These are phyloP conservation scores for Chlamydomonas eustigma DNA, from an alignment of 139 green algal species.

Conservation along the genomic window DNA sequence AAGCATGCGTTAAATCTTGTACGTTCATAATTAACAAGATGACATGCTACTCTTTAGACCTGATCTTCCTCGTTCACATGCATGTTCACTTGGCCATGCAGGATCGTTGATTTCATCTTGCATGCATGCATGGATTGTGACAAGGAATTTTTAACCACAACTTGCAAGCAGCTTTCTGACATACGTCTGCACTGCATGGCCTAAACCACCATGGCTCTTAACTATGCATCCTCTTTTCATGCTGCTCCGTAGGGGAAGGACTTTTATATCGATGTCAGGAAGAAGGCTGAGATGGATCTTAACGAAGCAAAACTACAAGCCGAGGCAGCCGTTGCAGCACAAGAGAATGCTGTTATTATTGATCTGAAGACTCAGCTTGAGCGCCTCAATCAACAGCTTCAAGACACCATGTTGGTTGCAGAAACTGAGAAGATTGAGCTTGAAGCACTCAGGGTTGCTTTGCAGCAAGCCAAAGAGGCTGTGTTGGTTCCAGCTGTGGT, in stretches of 20 bases:
- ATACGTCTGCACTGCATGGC: background rate
- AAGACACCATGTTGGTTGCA: background rate
- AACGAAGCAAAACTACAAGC: background rate
- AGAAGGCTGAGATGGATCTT: background rate
- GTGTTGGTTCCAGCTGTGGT: too few species aligned
- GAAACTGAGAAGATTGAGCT: background rate
- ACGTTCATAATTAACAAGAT: too few species aligned
- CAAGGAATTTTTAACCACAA: too few species aligned
- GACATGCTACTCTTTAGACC: too few species aligned
- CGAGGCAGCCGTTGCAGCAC: background rate
- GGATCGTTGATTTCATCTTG: too few species aligned
- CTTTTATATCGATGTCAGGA: background rate
- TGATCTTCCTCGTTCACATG: too few species aligned
- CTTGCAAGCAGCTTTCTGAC: too few species aligned
- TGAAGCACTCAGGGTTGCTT: background rate
- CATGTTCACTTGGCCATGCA: too few species aligned
- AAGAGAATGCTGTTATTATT: background rate
- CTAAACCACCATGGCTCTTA: background rate
- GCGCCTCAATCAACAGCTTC: background rate
- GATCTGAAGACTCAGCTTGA: background rate
- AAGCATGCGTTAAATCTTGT: too few species aligned
- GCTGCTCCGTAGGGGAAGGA: too few species aligned
- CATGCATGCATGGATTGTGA: too few species aligned
- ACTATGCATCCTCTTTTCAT: background rate
- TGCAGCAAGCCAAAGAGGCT: background rate